Base-by-base conservation (phyloP, 2,329 filamentous ascomycete species). In the Tympanopsis confertula region DNA sequence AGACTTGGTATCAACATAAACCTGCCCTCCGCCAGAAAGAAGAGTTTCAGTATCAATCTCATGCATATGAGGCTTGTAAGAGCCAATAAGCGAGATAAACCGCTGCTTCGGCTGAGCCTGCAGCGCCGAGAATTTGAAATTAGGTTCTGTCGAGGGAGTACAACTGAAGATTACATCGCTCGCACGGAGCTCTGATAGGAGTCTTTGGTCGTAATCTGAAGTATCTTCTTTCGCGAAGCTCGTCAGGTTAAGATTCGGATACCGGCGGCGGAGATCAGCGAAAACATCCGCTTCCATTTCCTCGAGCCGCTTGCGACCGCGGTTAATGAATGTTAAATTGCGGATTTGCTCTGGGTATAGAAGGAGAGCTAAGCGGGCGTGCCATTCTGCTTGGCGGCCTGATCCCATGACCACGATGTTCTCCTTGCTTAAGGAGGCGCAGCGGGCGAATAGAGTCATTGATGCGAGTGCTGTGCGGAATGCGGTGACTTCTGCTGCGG, bases 321-420 rank as follows among this genome's bases (percentile, higher is more conserved):
- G 22, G n/a, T 26, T 26, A 7, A 26, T n/a, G n/a, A 26, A 26
- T n/a, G 22, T 26, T 10, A 26, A 10, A 54, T 48, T 32, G 58
- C 59, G 19, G 13, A 68, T 54, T 7, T 60, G 54, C 0, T n/a
- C 22, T 10, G 43, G 50, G 5, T 57, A 45, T 0, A 65, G 47
- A 3, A 26, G 22, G 7, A 69, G 42, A 1, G 61, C 62, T 3
- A 70, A 50, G 13, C 65, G 55, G 3, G 63, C 53, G 45, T 70
- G 66, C 66, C 66, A 70, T 39, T 65, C 55, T 1, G 65, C 65
- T 44, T 69, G 66, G 32, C 62, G 59, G 0, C 66, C 66, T 0
- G 65, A 62, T 5, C 66, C 66, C 41, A 69, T 66, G 1, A 70
- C 57, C 7, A 69, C 47, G 2, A 68, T 45, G 2, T 55, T 53